These are phyloP conservation scores for Clarireedia hainanense DNA, from an alignment of 2,329 filamentous ascomycete species.

Conservation along the genomic window DNA sequence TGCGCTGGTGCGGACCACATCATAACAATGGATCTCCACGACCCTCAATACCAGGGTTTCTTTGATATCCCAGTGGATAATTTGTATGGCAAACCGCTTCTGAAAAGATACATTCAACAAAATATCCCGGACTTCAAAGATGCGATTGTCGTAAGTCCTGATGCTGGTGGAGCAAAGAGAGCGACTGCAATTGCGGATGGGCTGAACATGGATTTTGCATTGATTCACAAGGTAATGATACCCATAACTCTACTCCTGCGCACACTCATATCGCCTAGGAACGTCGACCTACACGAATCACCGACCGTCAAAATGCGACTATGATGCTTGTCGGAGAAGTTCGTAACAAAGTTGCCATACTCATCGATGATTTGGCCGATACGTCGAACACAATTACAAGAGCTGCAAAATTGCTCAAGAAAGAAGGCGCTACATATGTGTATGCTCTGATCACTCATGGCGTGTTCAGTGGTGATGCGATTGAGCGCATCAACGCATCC, in stretches of 20 bases:
- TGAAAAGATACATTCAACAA: conserved; percentile 65
- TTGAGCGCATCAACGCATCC: conserved; percentile 87
- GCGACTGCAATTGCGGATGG: conserved; percentile 92
- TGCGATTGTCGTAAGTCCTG: conserved; percentile 88
- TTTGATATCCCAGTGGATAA: conserved; percentile 99
- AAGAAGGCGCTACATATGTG: conserved; percentile 84
- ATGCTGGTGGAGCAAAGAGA: conserved; percentile 92
- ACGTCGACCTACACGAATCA: conserved; percentile 80
- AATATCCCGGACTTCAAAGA: conserved; percentile 74
- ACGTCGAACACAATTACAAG: conserved; percentile 96
- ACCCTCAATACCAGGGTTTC: conserved; percentile 96
- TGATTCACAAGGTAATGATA: conserved; percentile 84
- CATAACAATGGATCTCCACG: conserved; percentile 95
- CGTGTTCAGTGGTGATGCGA: conserved; percentile 89
- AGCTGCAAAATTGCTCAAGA: conserved; percentile 93
- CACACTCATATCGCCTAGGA: conserved; percentile 48
- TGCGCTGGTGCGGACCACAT: conserved; percentile 94
- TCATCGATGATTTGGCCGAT: conserved; percentile 91
- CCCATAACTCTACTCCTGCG: conserved; percentile 25
- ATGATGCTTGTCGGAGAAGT: conserved; percentile 96
- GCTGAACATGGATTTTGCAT: conserved; percentile 87
- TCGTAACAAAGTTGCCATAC: conserved; percentile 70
- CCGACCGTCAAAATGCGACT: conserved; percentile 80
- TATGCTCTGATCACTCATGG: conserved; percentile 93
- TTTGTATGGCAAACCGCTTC: conserved; percentile 74